These are phyloP conservation scores for Ganoderma multipileum DNA, from an alignment of 1,284 basidiomycete species.

Conservation along the genomic window DNA sequence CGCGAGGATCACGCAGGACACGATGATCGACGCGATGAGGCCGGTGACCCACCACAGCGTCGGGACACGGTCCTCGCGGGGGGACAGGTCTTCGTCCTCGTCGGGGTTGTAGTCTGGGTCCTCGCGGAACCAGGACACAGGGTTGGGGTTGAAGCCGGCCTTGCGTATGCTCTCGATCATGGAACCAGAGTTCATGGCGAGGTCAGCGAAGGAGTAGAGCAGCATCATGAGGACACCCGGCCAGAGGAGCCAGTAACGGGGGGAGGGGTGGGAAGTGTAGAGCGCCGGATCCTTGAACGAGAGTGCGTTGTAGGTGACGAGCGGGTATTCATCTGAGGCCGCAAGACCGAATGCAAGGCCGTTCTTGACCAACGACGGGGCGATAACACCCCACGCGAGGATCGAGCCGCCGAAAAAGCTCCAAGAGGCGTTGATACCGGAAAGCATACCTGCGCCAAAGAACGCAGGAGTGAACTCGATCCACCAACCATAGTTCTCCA, in stretches of 20 bases:
- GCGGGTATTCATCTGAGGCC: conserved; percentile 51
- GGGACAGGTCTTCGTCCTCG: conserved; percentile 55
- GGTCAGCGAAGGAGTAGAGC: conserved; percentile 47
- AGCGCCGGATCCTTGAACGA: conserved; percentile 50
- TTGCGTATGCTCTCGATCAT: conserved; percentile 23
- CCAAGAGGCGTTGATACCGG: conserved; percentile 69
- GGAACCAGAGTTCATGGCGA: conserved; percentile 31
- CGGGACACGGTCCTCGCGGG: conserved; percentile 62
- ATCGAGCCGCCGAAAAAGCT: conserved; percentile 68
- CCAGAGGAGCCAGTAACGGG: conserved; percentile 74
- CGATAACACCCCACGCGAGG: conserved; percentile 71
- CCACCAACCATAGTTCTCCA: conserved; percentile 65
- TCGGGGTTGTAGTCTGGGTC: conserved; percentile 24
- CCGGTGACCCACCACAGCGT: conserved; percentile 62
- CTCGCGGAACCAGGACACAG: conserved; percentile 31
- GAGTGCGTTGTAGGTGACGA: conserved; percentile 50
- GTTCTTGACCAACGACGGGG: conserved; percentile 60
- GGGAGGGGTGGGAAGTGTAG: conserved; percentile 56
- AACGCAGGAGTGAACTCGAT: conserved; percentile 72
- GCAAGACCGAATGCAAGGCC: conserved; percentile 55
- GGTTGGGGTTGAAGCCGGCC: conserved; percentile 27
- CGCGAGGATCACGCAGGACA: conserved; percentile 62
- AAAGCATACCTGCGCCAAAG: conserved; percentile 72
- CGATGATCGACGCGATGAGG: conserved; percentile 54
- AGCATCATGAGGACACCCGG: conserved; percentile 66